These are phyloP conservation scores for Aureobasidium melanogenum DNA, from an alignment of 2,329 filamentous ascomycete genomes.

Conservation along the genomic window DNA sequence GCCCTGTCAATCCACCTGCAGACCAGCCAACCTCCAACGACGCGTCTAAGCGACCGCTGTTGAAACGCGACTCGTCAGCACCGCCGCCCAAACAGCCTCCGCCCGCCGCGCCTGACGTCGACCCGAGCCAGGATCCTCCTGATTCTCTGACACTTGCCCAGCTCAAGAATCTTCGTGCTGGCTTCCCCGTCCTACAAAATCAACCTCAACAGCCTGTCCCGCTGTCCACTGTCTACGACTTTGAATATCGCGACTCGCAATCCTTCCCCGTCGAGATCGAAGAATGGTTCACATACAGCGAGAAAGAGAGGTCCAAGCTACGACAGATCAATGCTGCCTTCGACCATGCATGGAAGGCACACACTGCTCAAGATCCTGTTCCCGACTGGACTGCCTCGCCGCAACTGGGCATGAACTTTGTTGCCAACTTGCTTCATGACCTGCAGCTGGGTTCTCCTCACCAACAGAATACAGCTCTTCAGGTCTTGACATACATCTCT, in stretches of 20 bases:
- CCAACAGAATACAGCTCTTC: constrained; percentile 29
- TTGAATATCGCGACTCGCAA: constrained; percentile 47
- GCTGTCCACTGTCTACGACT: constrained; percentile 58
- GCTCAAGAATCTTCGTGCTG: constrained; percentile 35
- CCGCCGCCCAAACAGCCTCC: constrained; percentile 32
- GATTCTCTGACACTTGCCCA: constrained; percentile 41
- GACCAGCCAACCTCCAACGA: not conserved
- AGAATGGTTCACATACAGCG: constrained; percentile 93
- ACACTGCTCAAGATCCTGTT: constrained; percentile 28
- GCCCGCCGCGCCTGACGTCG: constrained; percentile 28
- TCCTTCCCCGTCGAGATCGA: constrained; percentile 79
- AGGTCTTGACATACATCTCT: constrained; percentile 38
- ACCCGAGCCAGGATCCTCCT: constrained; percentile 26
- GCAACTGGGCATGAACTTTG: constrained; percentile 46
- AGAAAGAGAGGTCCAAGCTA: constrained; percentile 74
- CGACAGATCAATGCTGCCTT: constrained; percentile 68
- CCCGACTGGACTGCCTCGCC: constrained; percentile 59
- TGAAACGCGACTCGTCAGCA: constrained; percentile 33
- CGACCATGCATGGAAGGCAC: constrained; percentile 58
- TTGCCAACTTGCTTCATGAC: constrained; percentile 35
- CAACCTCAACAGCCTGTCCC: constrained; percentile 18
- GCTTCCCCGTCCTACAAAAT: constrained; percentile 33
- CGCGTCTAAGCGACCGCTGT: constrained; percentile 25
- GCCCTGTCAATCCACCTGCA: constrained; percentile 15
- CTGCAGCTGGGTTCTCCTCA: constrained; percentile 25